These are phyloP conservation scores for Sphagnurus paluster DNA, from an alignment of 1,284 basidiomycete genomes.

Conservation along the genomic window DNA sequence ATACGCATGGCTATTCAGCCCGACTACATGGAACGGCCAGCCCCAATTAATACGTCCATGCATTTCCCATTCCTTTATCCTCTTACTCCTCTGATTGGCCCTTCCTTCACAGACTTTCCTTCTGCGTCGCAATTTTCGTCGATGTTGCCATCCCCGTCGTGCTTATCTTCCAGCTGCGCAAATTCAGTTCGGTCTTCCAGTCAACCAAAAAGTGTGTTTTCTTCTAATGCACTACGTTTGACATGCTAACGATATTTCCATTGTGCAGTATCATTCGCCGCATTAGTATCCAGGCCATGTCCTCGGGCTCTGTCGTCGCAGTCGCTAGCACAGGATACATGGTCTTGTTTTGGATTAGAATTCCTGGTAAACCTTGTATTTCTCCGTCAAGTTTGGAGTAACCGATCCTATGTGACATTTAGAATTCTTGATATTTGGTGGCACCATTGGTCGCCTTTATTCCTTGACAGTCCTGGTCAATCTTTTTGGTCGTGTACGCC, in stretches of 20 bases:
- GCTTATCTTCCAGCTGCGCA: slow-evolving; percentile 11
- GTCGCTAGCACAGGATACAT: slow-evolving; percentile 3
- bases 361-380: not conserved
- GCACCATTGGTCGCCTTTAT: slow-evolving; percentile 12
- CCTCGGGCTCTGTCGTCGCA: slow-evolving; percentile 8
- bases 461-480: slow-evolving; percentile 12
- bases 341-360: not conserved
- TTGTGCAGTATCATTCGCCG: slow-evolving; percentile 10
- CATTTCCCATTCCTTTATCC: not conserved
- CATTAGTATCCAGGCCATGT: slow-evolving; percentile 6
- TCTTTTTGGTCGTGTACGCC: slow-evolving; percentile 1
- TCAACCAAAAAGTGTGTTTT: slow-evolving; percentile 8
- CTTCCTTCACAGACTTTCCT: not conserved
- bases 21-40: not conserved
- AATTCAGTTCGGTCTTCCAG: slow-evolving; percentile 5
- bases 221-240: not conserved
- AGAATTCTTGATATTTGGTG: slow-evolving; percentile 7
- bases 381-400: not conserved
- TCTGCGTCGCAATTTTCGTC: slow-evolving; percentile 3
- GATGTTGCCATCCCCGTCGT: slow-evolving; percentile 9
- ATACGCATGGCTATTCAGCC: slow-evolving; percentile 1
- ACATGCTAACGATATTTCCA: too few relatives aligned
- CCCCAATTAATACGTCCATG: slow-evolving; percentile 4
- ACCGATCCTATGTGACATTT: too few relatives aligned
- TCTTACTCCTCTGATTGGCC: not conserved